Conservation (phyloP, 2,329 filamentous ascomycete genomes). For the Scortechinia acanthostroma region DNA sequence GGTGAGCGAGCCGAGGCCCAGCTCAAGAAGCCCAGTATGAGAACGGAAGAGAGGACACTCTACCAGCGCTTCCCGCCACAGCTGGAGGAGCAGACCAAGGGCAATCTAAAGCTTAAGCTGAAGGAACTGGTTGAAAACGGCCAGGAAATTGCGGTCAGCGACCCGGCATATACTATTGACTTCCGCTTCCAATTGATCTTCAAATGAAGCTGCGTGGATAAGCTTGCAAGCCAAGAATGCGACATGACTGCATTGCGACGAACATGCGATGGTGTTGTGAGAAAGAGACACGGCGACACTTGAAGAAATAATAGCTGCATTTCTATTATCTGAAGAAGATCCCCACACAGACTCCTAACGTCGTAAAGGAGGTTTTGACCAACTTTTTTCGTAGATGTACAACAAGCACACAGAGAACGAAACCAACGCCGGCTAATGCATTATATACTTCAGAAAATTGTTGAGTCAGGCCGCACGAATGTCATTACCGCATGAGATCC, state of each 20-base stretch:
- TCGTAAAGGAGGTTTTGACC: background rate
- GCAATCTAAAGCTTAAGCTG: conserved; percentile 75
- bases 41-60: conserved; percentile 71
- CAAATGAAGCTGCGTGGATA: background rate
- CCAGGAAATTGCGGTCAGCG: conserved; percentile 85
- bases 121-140: conserved; percentile 63
- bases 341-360: background rate
- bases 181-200: conserved; percentile 38
- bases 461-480: background rate
- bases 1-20: conserved; percentile 81
- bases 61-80: conserved; percentile 82
- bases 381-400: conserved; percentile 1
- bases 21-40: conserved; percentile 84
- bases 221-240: too few relatives aligned
- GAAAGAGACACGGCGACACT: too few relatives aligned
- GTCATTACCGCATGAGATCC: conserved; percentile 41
- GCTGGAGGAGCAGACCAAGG: conserved; percentile 75
- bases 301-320: background rate
- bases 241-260: too few relatives aligned
- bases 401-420: background rate
- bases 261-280: too few relatives aligned
- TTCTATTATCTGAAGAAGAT: background rate
- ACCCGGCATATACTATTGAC: conserved; percentile 74
- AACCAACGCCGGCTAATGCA: conserved; percentile 2
- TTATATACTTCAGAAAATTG: too few relatives aligned